Evolutionary conservation across 2,329 filamentous ascomycete genomes (phyloP).

Genomic region (Fusarium illudens): DNA sequence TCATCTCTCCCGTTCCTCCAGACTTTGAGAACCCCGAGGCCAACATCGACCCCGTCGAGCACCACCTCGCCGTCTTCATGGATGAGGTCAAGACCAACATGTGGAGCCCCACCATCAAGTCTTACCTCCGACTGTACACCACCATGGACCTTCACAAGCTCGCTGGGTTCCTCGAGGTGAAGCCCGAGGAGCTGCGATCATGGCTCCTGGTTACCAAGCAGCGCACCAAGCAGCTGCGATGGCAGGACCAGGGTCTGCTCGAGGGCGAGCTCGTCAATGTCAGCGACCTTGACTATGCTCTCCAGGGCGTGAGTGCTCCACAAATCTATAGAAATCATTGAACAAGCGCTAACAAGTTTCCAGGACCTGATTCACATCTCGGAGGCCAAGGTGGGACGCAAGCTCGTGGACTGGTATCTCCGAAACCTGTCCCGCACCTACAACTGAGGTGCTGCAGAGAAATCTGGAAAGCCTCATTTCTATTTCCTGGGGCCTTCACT

Average conservation of each 20-base stretch:
- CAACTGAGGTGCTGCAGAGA: constrained; percentile 54
- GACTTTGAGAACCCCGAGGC: constrained; percentile 97
- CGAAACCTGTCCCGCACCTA: constrained; percentile 96
- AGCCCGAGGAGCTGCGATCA: constrained; percentile 93
- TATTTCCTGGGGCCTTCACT: constrained; percentile 28
- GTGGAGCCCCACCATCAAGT: constrained; percentile 97
- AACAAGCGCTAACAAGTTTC: constrained; percentile 14
- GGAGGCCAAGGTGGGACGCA: constrained; percentile 96
- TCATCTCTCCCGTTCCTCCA: constrained; percentile 96
- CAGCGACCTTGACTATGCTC: constrained; percentile 95
- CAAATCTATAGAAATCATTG: background rate
- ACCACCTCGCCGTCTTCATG: constrained; percentile 98
- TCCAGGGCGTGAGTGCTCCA: constrained; percentile 79
- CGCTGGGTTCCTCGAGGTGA: constrained; percentile 94
- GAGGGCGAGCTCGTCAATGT: constrained; percentile 94
- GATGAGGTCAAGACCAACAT: constrained; percentile 99
- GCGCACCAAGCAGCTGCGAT: constrained; percentile 94
- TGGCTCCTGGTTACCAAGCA: constrained; percentile 99
- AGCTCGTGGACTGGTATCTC: constrained; percentile 98
- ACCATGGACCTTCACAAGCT: constrained; percentile 99
- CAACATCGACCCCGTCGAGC: constrained; percentile 97
- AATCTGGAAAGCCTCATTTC: constrained; percentile 40
- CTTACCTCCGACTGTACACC: constrained; percentile 98
- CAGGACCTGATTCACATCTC: constrained; percentile 98
- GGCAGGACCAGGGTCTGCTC: constrained; percentile 85